Conservation (phyloP, 106 monocot species). For the Triglochin maritima region DNA sequence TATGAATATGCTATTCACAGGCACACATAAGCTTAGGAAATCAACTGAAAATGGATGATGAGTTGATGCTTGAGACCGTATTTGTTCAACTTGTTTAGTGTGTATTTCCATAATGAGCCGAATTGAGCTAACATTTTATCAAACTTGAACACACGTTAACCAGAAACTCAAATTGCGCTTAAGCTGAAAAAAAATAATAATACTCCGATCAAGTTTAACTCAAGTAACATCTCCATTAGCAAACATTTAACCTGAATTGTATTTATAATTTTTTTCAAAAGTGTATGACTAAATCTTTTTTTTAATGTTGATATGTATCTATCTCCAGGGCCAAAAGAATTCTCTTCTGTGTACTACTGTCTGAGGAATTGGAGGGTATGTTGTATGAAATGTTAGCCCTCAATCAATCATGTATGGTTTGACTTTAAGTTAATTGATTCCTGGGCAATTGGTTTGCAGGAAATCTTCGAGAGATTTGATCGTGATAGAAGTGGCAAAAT, state of each 20-base stretch:
- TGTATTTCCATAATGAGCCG: too few relatives aligned
- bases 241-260: background rate
- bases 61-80: too few relatives aligned
- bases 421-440: background rate
- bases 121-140: too few relatives aligned
- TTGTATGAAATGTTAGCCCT: background rate
- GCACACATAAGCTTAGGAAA: too few relatives aligned
- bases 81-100: too few relatives aligned
- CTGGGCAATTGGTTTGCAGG: conserved; percentile 20
- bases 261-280: background rate
- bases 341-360: conserved; percentile 80
- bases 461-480: conserved; percentile 84
- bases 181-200: too few relatives aligned
- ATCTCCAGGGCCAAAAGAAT: conserved; percentile 79
- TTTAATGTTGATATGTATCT: too few relatives aligned
- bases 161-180: too few relatives aligned
- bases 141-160: too few relatives aligned
- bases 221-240: background rate
- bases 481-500: conserved; percentile 94
- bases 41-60: too few relatives aligned
- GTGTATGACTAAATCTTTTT: background rate
- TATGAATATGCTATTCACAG: too few relatives aligned
- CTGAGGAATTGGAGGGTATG: conserved; percentile 97
- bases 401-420: background rate
- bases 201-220: too few relatives aligned